Evolutionary conservation across 768 basidiomycete genomes (phyloP).

Genomic region (Suillus hirtellus): DNA sequence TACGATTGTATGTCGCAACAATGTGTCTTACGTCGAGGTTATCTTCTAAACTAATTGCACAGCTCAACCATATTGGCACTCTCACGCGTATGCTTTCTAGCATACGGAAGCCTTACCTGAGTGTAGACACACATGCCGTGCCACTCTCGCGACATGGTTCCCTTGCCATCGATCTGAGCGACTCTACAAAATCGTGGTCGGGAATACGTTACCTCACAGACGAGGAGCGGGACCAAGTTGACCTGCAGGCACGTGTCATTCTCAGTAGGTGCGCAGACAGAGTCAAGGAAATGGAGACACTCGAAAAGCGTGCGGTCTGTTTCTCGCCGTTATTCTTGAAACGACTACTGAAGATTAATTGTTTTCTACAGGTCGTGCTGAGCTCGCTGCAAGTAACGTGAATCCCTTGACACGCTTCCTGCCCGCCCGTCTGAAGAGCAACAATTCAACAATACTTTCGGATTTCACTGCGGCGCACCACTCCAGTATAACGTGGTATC

Average conservation of each 20-base stretch:
- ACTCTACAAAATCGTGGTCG: slow-evolving; percentile 55
- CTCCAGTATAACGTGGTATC: slow-evolving; percentile 89
- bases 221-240: slow-evolving; percentile 94
- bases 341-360: slow-evolving; percentile 18
- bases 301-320: slow-evolving; percentile 78
- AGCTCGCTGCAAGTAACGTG: slow-evolving; percentile 62
- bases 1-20: slow-evolving; percentile 49
- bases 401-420: slow-evolving; percentile 71
- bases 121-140: slow-evolving; percentile 61
- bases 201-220: slow-evolving; percentile 75
- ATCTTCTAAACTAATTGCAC: slow-evolving; percentile 9
- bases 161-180: slow-evolving; percentile 57
- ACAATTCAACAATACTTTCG: slow-evolving; percentile 50
- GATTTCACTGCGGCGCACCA: slow-evolving; percentile 87
- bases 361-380: slow-evolving; percentile 54
- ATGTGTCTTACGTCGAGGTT: neutral
- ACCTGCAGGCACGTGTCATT: slow-evolving; percentile 86
- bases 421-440: slow-evolving; percentile 66
- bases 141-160: slow-evolving; percentile 51
- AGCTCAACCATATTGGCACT: slow-evolving; percentile 76
- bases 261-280: slow-evolving; percentile 83
- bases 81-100: slow-evolving; percentile 70
- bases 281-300: slow-evolving; percentile 82
- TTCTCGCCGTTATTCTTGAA: slow-evolving; percentile 18
- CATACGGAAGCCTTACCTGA: slow-evolving; percentile 87